phyloP scores from a whole-genome alignment of 2,329 filamentous ascomycete species.

The Helicocarpus griseus region DNA sequence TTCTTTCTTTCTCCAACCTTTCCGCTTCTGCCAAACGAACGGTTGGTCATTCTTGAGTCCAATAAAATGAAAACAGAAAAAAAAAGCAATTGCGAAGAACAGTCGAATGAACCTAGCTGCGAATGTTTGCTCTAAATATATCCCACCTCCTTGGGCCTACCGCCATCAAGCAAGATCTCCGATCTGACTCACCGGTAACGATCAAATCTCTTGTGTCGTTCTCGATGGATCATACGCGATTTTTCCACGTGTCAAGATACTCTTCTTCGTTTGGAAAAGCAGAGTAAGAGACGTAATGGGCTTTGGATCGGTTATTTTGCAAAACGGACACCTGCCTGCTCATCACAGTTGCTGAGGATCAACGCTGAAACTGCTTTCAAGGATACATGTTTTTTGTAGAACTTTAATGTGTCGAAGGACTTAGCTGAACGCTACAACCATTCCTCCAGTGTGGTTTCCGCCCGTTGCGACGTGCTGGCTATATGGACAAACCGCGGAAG shows the following conservation, averaged over 20 bases:
- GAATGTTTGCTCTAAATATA: background rate
- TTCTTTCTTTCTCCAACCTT: background rate
- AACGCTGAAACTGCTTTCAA: conserved; percentile 8
- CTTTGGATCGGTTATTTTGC: conserved; percentile 1
- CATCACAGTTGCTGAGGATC: conserved; percentile 12
- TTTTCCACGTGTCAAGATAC: background rate
- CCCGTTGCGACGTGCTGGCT: background rate
- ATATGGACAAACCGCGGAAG: background rate
- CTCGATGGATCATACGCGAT: background rate
- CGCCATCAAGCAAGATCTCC: conserved; percentile 15
- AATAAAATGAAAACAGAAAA: background rate
- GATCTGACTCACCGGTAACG: conserved; percentile 20
- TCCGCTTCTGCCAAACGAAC: conserved; percentile 1
- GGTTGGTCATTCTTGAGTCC: background rate
- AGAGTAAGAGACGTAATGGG: background rate
- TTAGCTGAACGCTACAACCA: conserved; percentile 12
- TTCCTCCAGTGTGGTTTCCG: conserved; percentile 2
- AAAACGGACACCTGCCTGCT: conserved; percentile 9
- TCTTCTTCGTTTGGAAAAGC: background rate
- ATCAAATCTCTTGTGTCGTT: conserved; percentile 2
- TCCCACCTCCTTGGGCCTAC: conserved; percentile 5
- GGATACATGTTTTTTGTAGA: conserved; percentile 3
- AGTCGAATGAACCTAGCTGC: conserved; percentile 7
- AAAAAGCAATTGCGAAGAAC: background rate
- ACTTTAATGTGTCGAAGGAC: conserved; percentile 13